phyloP scores from a whole-genome alignment of 768 basidiomycete species.

The Megacollybia marginata region DNA sequence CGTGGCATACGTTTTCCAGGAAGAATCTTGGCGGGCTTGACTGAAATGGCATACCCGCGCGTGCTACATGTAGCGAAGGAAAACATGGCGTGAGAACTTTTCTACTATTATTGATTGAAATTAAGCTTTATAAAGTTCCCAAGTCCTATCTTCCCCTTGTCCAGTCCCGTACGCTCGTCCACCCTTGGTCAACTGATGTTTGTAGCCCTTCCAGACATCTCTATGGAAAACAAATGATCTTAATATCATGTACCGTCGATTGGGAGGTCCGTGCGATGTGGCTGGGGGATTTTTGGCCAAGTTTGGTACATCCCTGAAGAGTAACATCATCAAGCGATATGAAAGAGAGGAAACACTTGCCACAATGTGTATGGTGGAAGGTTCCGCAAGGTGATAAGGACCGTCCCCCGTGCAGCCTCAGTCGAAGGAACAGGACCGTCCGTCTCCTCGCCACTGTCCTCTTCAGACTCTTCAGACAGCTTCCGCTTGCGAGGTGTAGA shows the following conservation, averaged over 20 bases:
- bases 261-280: constrained; percentile 36
- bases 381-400: constrained; percentile 84
- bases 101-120: too few relatives aligned
- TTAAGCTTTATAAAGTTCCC: constrained; percentile 92
- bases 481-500: constrained; percentile 36
- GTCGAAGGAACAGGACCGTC: constrained; percentile 7
- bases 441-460: constrained; percentile 40
- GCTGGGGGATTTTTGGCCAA: constrained; percentile 63
- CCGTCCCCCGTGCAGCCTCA: constrained; percentile 46
- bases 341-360: constrained; percentile 32
- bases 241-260: constrained; percentile 62
- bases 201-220: constrained; percentile 72
- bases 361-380: constrained; percentile 84
- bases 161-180: constrained; percentile 59
- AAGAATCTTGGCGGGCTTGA: constrained; percentile 42
- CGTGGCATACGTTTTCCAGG: constrained; percentile 53
- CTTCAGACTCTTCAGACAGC: constrained; percentile 25
- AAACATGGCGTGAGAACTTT: too few relatives aligned
- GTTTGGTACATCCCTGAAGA: constrained; percentile 63
- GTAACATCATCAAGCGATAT: constrained; percentile 7
- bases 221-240: constrained; percentile 79
- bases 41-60: constrained; percentile 51
- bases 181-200: constrained; percentile 93
- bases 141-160: constrained; percentile 75
- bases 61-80: background rate